These are phyloP conservation scores for Chlorencoelia australis DNA, from an alignment of 2,329 filamentous ascomycete genomes.

Conservation along the genomic window DNA sequence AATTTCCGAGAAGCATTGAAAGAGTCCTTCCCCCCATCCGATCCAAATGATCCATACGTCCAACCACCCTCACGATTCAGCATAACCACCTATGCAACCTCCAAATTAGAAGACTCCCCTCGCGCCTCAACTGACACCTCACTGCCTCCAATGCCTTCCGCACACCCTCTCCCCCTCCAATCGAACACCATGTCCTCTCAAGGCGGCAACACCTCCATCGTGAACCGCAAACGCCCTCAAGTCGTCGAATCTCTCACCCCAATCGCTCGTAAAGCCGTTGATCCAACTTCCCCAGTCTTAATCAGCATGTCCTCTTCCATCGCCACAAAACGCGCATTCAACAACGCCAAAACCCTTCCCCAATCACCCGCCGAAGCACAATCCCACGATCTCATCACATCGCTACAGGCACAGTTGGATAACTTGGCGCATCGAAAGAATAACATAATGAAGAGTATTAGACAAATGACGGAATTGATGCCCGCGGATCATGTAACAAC, in stretches of 20 bases:
- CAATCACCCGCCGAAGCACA: slow-evolving; percentile 49
- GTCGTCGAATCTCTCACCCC: slow-evolving; percentile 10
- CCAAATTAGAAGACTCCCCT: slow-evolving; percentile 20
- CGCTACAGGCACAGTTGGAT: slow-evolving; percentile 55
- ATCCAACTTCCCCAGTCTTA: slow-evolving; percentile 18
- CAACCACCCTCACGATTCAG: slow-evolving; percentile 27
- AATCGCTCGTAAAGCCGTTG: slow-evolving; percentile 22
- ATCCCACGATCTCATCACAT: slow-evolving; percentile 53
- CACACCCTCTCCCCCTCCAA: slow-evolving; percentile 8
- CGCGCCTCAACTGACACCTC: slow-evolving; percentile 21
- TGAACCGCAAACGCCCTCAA: slow-evolving; percentile 23
- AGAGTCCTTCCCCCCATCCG: slow-evolving; percentile 8
- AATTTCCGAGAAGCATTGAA: slow-evolving; percentile 21
- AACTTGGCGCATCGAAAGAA: slow-evolving; percentile 55
- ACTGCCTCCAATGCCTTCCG: slow-evolving; percentile 15
- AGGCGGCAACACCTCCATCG: slow-evolving; percentile 14
- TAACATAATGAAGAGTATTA: slow-evolving; percentile 64
- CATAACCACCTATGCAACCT: slow-evolving; percentile 24
- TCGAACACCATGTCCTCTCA: slow-evolving; percentile 3
- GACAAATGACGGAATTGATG: slow-evolving; percentile 70
- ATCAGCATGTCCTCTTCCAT: slow-evolving; percentile 20
- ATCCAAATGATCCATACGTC: slow-evolving; percentile 17
- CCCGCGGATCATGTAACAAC: slow-evolving; percentile 59
- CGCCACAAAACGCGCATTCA: slow-evolving; percentile 6
- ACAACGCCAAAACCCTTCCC: slow-evolving; percentile 49